These are phyloP conservation scores for Alternaria angustiovoidea DNA, from an alignment of 2,329 filamentous ascomycete species.

Conservation along the genomic window DNA sequence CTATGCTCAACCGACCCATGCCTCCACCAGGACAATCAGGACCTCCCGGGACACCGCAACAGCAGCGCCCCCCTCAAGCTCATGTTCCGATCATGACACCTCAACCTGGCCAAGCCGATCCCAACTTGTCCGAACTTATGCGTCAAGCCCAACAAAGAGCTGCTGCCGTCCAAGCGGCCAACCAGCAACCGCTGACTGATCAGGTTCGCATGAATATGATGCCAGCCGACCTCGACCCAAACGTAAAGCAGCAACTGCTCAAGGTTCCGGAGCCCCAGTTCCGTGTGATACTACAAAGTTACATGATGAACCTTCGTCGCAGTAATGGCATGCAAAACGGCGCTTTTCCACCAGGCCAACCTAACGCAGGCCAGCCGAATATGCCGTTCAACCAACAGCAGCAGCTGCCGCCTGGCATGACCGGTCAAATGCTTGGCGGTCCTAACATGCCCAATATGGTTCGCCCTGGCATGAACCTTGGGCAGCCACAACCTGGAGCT, in stretches of 20 bases:
- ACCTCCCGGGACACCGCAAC: conserved; percentile 45
- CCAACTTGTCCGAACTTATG: conserved; percentile 41
- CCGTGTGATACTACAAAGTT: conserved; percentile 36
- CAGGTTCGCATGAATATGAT: conserved; percentile 45
- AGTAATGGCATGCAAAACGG: conserved; percentile 36
- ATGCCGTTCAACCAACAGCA: conserved; percentile 45
- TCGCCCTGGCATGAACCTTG: conserved; percentile 39
- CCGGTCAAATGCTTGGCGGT: conserved; percentile 39
- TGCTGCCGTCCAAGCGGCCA: conserved; percentile 35
- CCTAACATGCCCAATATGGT: conserved; percentile 38
- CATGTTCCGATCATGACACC: conserved; percentile 48
- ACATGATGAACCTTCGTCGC: conserved; percentile 31
- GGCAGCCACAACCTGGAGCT: conserved; percentile 36
- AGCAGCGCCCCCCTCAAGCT: conserved; percentile 44
- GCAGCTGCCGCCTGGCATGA: conserved; percentile 28
- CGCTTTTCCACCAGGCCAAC: conserved; percentile 29
- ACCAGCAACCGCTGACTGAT: conserved; percentile 40
- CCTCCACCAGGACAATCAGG: conserved; percentile 54
- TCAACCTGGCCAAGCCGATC: conserved; percentile 39
- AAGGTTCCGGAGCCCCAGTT: conserved; percentile 48
- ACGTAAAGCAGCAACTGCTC: conserved; percentile 44
- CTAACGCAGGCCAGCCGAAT: conserved; percentile 34
- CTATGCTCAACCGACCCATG: conserved; percentile 59
- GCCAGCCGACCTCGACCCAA: conserved; percentile 39
- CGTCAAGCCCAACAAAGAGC: conserved; percentile 49